Base-by-base conservation (phyloP, 352 stramenopile species). In the Phytophthora foliorum region DNA sequence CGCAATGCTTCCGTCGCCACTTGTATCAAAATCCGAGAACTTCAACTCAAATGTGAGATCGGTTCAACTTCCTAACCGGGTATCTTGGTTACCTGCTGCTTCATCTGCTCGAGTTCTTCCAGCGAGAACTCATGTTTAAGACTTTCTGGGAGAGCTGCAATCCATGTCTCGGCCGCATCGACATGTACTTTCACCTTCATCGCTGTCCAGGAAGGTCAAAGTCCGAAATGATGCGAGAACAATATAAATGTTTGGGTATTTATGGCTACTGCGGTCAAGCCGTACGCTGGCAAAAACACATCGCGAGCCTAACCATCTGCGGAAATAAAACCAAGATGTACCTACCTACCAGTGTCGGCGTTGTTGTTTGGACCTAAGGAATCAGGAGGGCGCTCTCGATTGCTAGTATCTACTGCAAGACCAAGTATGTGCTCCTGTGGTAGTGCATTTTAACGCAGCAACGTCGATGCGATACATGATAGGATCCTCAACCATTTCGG, bases 21-120 rank as follows among this genome's bases (percentile, higher is more conserved):
- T 90, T 50, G 73, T 80, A 49, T 92, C 83, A 71, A 92, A 90
- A 56, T 89, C 83, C 22, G 71, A 84, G 52, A 92, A 92, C 83
- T 92, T 13, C 25, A 22, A 19, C 34, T 17, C 38, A 21, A 19
- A 19, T 38, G 34, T 51, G 38, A 53, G 21, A 22, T 36, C 9
- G 19, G n/a, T n/a, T 36, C 24, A n/a, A 19, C 45, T 38, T 16
- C n/a, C 21, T 5, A 61, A 13, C 48, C 7, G 24, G 24, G 21
- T 14, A 17, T 2, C 11, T n/a, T 32, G 11, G 6, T 16, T 53
- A 91, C 83, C 79, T 91, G 83, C 36, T 90, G 68, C 41, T 77
- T 66, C 79, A 92, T 90, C 64, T 92, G 81, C 57, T 84, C 75
- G 2, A 92, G 74, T 60, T 92, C 83, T 41, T 89, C 77, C 27